These are phyloP conservation scores for Acanthamoeba lugdunensis DNA, from an alignment of 208 protist genomes.

Conservation along the genomic window DNA sequence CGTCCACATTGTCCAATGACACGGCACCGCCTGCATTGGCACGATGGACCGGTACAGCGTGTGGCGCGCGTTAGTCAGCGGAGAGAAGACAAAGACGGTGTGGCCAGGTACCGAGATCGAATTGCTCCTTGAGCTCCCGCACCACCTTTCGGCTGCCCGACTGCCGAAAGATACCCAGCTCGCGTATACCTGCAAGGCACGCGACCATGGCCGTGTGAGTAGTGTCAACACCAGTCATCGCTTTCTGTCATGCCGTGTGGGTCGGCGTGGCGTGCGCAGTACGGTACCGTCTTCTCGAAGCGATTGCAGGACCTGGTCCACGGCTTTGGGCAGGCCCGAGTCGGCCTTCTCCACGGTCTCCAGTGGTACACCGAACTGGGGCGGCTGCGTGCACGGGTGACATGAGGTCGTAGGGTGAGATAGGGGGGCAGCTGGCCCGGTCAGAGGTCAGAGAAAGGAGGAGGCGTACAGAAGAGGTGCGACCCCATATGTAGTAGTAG, in stretches of 20 bases:
- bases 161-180: constrained; percentile 31
- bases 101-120: not conserved
- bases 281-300: not conserved
- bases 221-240: not conserved
- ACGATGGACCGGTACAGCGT: no score
- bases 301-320: not conserved
- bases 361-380: constrained; percentile 15
- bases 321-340: not conserved
- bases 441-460: not conserved
- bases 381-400: not conserved
- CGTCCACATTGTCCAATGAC: constrained; percentile 1
- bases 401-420: not conserved
- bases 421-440: not conserved
- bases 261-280: not conserved
- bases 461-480: not conserved
- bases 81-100: not conserved
- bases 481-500: constrained; percentile 47
- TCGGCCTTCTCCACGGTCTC: constrained; percentile 11
- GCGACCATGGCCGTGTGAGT: not conserved
- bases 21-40: not conserved
- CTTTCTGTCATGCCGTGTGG: not conserved
- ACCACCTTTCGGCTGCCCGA: constrained; percentile 19
- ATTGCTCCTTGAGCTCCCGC: constrained; percentile 18
- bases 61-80: not conserved
- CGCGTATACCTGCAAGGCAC: not conserved